Base-by-base conservation (phyloP, 495 filamentous ascomycete genomes). In the Hypoxylon crocopeplum region DNA sequence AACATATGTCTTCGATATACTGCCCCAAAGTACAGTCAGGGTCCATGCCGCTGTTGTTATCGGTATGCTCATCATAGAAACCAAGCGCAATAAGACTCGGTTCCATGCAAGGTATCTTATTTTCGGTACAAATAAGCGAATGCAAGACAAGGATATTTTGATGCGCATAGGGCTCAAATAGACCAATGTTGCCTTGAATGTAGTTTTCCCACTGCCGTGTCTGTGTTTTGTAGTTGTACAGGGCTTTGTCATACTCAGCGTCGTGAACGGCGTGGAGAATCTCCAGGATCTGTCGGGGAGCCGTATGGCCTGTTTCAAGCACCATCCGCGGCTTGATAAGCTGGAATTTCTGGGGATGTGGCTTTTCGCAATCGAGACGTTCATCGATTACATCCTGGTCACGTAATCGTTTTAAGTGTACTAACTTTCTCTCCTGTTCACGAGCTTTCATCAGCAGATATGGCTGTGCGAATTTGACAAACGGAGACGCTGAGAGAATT, bases 81-180 rank as follows among this genome's bases (percentile, higher is more conserved):
- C 88, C 89, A 22, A 98, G 73, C 16, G 89, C 89, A 38, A 97
- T 81, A 7, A 96, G 75, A 44, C 91, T 91, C 1, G 95, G 95
- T 15, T 96, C 95, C 32, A 86, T 83, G 68, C 95, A 99, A 1
- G 95, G 95, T 30, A 96, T 88, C 15, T 93, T 92, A 1, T 93
- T 96, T 47, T 82, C 82, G 1, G 92, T 95, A 64, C 92, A 97
- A 7, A 97, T 93, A 20, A 96, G 82, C 20, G 92, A 97, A 71
- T 92, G 95, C 2, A 99, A 81, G n/a, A 98, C 87, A 17, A 91
- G 90, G 49, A 99, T 95, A 64, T 90, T 96, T 67, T 99, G 95
- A 66, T 98, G 95, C 1, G 90, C 86, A 61, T 88, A 92, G 5
- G 95, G 95, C 70, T 97, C 91, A 62, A 97, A 99, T 5, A 97